These are phyloP conservation scores for Schwanniomyces occidentalis DNA, from an alignment of 805 yeast genomes.

Conservation along the genomic window DNA sequence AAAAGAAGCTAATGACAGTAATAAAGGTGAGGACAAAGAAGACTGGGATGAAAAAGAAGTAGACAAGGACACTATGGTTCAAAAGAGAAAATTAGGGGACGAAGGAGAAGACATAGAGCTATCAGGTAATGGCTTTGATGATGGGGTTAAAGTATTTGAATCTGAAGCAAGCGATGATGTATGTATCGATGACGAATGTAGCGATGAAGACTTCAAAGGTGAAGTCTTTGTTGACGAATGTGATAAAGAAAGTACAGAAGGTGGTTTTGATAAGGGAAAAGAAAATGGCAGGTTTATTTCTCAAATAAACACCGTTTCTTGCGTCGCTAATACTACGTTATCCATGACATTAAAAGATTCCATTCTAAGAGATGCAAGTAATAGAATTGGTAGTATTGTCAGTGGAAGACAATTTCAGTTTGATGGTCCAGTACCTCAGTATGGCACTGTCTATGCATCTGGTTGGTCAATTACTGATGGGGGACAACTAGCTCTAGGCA, in stretches of 20 bases:
- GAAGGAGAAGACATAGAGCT: slow-evolving; percentile 4
- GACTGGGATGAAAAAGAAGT: slow-evolving; percentile 5
- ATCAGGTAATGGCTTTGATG: slow-evolving; percentile 1
- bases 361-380: slow-evolving; percentile 29
- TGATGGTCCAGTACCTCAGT: slow-evolving; percentile 43
- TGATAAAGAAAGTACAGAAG: slow-evolving; percentile 4
- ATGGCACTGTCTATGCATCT: slow-evolving; percentile 37
- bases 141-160: slow-evolving; percentile 5
- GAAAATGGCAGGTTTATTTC: slow-evolving; percentile 17
- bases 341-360: slow-evolving; percentile 30
- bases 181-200: slow-evolving; percentile 5
- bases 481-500: slow-evolving; percentile 36
- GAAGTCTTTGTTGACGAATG: not conserved
- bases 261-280: no score
- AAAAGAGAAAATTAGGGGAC: not conserved
- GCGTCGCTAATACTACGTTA: slow-evolving; percentile 24
- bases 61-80: slow-evolving; percentile 3
- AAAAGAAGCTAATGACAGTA: not conserved
- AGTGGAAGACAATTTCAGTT: slow-evolving; percentile 40
- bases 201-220: slow-evolving; percentile 4
- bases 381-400: slow-evolving; percentile 40
- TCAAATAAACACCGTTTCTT: slow-evolving; percentile 30
- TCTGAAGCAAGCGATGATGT: slow-evolving; percentile 7
- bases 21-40: not conserved
- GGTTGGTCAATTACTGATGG: slow-evolving; percentile 38